Evolutionary conservation across 257 asterid genomes (phyloP).

Genomic region (Jacaranda copaia): DNA sequence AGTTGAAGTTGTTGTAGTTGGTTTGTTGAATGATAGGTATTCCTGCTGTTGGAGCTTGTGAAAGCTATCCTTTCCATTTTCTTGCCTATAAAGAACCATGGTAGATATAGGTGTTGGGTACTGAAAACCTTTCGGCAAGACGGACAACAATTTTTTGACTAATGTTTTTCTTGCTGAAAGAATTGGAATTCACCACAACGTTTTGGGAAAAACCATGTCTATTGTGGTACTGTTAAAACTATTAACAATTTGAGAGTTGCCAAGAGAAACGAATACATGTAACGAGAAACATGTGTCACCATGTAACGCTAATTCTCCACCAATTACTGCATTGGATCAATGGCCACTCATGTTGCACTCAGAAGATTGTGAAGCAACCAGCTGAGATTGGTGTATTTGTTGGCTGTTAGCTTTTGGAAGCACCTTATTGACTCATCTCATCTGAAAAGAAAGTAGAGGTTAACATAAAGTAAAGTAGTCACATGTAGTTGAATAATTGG

Average conservation of each 20-base stretch:
- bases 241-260: neutral
- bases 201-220: slow-evolving; percentile 4
- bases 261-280: neutral
- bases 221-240: neutral
- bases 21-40: neutral
- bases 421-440: slow-evolving; percentile 5
- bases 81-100: too few relatives aligned
- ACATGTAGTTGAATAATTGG: slow-evolving; percentile 45
- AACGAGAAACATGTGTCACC: neutral
- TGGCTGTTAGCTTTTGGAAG: slow-evolving; percentile 33
- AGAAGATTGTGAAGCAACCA: slow-evolving; percentile 22
- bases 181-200: neutral
- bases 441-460: neutral
- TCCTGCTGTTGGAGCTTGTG: neutral
- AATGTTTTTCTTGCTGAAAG: slow-evolving; percentile 4
- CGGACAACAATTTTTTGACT: neutral
- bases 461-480: slow-evolving; percentile 28
- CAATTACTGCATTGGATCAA: slow-evolving; percentile 11
- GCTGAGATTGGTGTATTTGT: slow-evolving; percentile 25
- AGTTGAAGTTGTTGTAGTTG: neutral
- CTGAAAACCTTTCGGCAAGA: too few relatives aligned
- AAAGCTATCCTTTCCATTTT: neutral
- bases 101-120: too few relatives aligned
- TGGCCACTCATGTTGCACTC: slow-evolving; percentile 30
- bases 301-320: neutral